These are phyloP conservation scores for Quercus ilex DNA, from an alignment of 306 rosid genomes.

Conservation along the genomic window DNA sequence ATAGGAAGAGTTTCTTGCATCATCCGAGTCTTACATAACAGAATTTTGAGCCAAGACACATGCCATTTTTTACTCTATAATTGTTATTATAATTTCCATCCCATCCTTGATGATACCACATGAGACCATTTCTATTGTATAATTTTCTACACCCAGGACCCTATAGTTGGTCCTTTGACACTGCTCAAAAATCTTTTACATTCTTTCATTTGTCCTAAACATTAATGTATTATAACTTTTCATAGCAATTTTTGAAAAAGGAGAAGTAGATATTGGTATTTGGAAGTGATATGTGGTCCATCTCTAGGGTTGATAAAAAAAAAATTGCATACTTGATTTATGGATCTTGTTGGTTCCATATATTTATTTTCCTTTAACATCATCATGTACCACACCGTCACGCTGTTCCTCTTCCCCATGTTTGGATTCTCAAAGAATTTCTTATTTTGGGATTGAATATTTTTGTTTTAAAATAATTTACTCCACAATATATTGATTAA, in stretches of 20 bases:
- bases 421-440: neutral
- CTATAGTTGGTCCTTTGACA: neutral
- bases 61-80: neutral
- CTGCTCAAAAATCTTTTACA: neutral
- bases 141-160: neutral
- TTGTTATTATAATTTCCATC: neutral
- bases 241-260: neutral
- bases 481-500: neutral
- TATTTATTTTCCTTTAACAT: neutral
- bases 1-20: constrained; percentile 26
- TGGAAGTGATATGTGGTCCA: neutral
- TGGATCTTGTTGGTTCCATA: neutral
- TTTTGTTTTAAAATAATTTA: neutral
- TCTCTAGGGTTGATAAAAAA: neutral
- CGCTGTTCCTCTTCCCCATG: neutral
- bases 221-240: neutral
- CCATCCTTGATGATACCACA: neutral
- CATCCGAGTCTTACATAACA: neutral
- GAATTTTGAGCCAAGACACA: constrained; percentile 7
- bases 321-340: neutral
- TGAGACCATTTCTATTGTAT: neutral
- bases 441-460: neutral
- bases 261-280: neutral
- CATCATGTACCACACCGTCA: constrained; percentile 2
- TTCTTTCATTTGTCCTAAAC: neutral